phyloP scores from a whole-genome alignment of 2,329 filamentous ascomycete species.

The Plectosphaerella plurivora region DNA sequence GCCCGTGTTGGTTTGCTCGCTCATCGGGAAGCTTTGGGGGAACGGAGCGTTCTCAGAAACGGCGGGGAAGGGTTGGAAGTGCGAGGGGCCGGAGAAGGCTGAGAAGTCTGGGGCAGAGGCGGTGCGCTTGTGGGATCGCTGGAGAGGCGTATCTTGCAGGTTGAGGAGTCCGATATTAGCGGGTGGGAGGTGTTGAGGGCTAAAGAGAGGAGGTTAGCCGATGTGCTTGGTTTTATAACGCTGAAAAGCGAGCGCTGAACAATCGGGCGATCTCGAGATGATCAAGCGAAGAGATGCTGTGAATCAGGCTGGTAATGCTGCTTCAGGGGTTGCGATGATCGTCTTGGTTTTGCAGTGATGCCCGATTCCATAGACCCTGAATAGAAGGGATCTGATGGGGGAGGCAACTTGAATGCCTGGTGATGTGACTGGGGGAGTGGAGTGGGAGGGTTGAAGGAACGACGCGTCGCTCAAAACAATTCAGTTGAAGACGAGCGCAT shows the following conservation, averaged over 20 bases:
- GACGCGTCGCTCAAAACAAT: no score
- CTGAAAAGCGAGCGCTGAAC: neutral
- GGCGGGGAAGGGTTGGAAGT: constrained; percentile 12
- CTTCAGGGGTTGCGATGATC: no score
- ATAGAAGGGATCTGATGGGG: no score
- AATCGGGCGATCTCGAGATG: neutral
- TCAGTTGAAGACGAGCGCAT: neutral
- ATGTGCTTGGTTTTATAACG: neutral
- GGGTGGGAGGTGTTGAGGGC: constrained; percentile 8
- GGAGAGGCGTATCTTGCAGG: constrained; percentile 10
- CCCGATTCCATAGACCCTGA: no score
- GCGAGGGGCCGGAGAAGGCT: constrained; percentile 14
- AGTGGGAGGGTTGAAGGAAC: neutral
- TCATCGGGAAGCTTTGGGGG: constrained; percentile 13
- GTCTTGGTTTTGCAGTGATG: no score
- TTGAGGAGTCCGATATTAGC: constrained; percentile 10
- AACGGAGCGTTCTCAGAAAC: constrained; percentile 10
- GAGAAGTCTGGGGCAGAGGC: constrained; percentile 44
- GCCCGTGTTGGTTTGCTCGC: constrained; percentile 1
- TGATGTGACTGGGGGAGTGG: neutral
- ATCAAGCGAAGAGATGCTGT: neutral
- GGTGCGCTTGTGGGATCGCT: constrained; percentile 41
- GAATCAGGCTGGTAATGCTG: no score
- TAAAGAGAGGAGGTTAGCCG: constrained; percentile 1
- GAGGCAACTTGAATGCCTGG: no score